A percentile compares a stretch with the other conserved stretches of the same genome.
Conservation (phyloP, 768 basidiomycete genomes). For the Suillus weaverae region DNA sequence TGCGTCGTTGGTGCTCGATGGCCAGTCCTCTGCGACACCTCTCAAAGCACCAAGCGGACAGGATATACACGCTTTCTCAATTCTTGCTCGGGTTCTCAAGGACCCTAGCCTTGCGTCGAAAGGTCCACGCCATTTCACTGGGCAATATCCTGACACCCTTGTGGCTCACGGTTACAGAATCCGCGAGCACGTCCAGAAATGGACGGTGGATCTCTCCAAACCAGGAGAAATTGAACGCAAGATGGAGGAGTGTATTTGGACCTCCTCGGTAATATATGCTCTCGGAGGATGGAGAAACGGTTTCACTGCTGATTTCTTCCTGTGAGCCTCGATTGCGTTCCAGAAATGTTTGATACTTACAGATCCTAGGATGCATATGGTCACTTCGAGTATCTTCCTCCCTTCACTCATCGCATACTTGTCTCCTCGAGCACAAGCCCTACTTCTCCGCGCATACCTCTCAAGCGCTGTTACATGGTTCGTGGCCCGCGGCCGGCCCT, state of each 20-base stretch:
- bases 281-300: constrained; percentile 56
- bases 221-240: constrained; percentile 47
- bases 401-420: constrained; percentile 23
- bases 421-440: constrained; percentile 20
- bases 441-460: constrained; percentile 33
- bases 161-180: constrained; percentile 3
- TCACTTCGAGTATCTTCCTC: constrained; percentile 33
- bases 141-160: constrained; percentile 17
- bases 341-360: not conserved
- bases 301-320: constrained; percentile 44
- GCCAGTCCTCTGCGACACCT: not conserved
- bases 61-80: constrained; percentile 41
- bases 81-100: constrained; percentile 51
- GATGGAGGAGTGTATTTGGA: constrained; percentile 64
- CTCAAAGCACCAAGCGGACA: constrained; percentile 6
- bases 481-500: constrained; percentile 31
- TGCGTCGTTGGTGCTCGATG: constrained; percentile 13
- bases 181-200: constrained; percentile 34
- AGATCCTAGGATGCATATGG: constrained; percentile 29
- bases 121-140: constrained; percentile 16
- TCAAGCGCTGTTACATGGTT: constrained; percentile 25
- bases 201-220: constrained; percentile 41
- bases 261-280: constrained; percentile 52
- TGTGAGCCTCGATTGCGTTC: constrained; percentile 36
- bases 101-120: constrained; percentile 37